A percentile compares a stretch with the other conserved stretches of the same genome.
phyloP scores from a whole-genome alignment of 1,284 basidiomycete species.

The Sphaerobolus stellatus region DNA sequence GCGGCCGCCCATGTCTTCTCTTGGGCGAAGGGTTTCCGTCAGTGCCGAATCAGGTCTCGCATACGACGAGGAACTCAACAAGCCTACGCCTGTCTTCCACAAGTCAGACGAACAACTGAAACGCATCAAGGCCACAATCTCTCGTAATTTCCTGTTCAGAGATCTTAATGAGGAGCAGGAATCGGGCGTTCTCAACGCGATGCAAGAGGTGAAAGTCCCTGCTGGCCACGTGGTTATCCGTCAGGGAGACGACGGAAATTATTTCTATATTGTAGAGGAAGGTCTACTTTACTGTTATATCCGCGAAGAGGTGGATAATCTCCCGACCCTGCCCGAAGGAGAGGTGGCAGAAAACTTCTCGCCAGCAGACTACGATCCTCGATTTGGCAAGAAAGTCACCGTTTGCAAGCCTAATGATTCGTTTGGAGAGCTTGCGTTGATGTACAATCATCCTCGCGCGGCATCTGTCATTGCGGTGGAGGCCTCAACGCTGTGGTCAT shows the following conservation, averaged over 20 bases:
- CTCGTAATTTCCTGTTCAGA: constrained; percentile 91
- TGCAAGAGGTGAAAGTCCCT: constrained; percentile 83
- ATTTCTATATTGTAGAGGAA: constrained; percentile 95
- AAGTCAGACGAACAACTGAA: constrained; percentile 86
- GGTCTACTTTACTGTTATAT: constrained; percentile 90
- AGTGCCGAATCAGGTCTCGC: constrained; percentile 96
- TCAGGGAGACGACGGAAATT: constrained; percentile 96
- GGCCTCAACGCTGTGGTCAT: constrained; percentile 86
- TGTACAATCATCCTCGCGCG: constrained; percentile 96
- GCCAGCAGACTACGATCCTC: constrained; percentile 62
- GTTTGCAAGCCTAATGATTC: constrained; percentile 85
- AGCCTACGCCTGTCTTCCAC: constrained; percentile 71
- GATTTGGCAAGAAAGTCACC: constrained; percentile 80
- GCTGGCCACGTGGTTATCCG: constrained; percentile 87
- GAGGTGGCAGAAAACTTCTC: constrained; percentile 47
- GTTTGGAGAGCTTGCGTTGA: constrained; percentile 95
- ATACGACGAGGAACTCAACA: constrained; percentile 56
- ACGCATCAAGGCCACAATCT: constrained; percentile 85
- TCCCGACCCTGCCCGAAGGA: constrained; percentile 49
- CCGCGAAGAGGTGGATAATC: constrained; percentile 61
- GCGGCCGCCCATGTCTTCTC: constrained; percentile 65
- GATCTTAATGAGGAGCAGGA: constrained; percentile 97
- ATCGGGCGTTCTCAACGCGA: constrained; percentile 88
- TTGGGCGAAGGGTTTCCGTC: constrained; percentile 90
- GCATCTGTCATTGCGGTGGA: constrained; percentile 90